These are phyloP conservation scores for Scedosporium apiospermum DNA, from an alignment of 2,329 filamentous ascomycete species.

Conservation along the genomic window DNA sequence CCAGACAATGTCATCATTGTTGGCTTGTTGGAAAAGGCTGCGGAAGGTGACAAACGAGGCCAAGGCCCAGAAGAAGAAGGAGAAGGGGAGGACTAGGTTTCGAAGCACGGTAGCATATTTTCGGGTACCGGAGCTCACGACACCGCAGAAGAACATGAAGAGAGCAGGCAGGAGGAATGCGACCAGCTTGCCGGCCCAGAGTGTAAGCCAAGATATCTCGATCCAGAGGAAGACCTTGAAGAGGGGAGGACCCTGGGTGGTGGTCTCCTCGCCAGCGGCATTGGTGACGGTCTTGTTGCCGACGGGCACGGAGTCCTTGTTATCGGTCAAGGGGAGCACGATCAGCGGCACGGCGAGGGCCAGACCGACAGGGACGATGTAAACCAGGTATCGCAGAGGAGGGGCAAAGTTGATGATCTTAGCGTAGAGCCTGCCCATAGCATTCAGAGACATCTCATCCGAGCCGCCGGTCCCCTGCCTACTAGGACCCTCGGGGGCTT, in stretches of 20 bases:
- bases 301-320: slow-evolving; percentile 25
- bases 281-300: slow-evolving; percentile 16
- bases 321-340: slow-evolving; percentile 37
- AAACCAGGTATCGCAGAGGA: slow-evolving; percentile 57
- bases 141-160: slow-evolving; percentile 61
- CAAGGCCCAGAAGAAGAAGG: slow-evolving; percentile 60
- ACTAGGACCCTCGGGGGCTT: slow-evolving; percentile 26
- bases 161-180: slow-evolving; percentile 49
- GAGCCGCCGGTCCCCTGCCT: slow-evolving; percentile 34
- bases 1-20: slow-evolving; percentile 35
- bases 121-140: slow-evolving; percentile 58
- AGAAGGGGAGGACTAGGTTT: slow-evolving; percentile 56
- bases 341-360: slow-evolving; percentile 54
- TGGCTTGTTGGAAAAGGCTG: slow-evolving; percentile 33
- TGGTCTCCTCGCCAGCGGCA: slow-evolving; percentile 11
- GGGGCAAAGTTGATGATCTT: slow-evolving; percentile 55
- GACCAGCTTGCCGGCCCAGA: slow-evolving; percentile 59
- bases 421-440: slow-evolving; percentile 56
- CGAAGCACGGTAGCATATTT: slow-evolving; percentile 60
- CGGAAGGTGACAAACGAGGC: slow-evolving; percentile 54
- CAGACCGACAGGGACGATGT: slow-evolving; percentile 54
- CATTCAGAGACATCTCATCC: slow-evolving; percentile 49
- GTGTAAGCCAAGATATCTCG: slow-evolving; percentile 55
- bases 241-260: slow-evolving; percentile 34
- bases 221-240: slow-evolving; percentile 60